Evolutionary conservation across 805 yeast species (phyloP).

Genomic region (Ogataea populi-albae): DNA sequence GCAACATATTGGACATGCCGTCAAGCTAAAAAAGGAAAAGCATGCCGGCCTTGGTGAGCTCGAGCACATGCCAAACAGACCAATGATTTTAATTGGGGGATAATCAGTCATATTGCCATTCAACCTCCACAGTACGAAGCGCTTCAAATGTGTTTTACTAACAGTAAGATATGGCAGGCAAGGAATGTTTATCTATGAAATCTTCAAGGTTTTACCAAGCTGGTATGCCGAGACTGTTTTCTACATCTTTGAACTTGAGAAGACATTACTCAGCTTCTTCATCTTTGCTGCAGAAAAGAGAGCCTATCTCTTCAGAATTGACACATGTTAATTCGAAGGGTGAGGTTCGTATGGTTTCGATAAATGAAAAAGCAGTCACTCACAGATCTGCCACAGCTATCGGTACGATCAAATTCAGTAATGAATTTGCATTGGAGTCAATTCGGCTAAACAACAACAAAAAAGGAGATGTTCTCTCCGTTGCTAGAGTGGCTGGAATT

Average conservation of each 20-base stretch:
- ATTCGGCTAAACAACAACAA: constrained; percentile 38
- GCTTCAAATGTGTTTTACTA: constrained; percentile 7
- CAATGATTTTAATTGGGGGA: constrained; percentile 59
- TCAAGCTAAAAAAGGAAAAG: constrained; percentile 43
- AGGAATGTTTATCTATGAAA: neutral
- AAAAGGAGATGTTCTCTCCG: constrained; percentile 51
- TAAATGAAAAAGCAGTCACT: constrained; percentile 38
- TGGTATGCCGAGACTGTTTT: too few relatives aligned
- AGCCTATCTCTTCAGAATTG: constrained; percentile 15
- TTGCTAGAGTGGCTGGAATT: constrained; percentile 49
- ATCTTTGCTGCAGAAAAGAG: neutral
- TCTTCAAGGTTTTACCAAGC: too few relatives aligned
- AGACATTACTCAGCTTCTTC: constrained; percentile 1
- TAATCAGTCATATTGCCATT: constrained; percentile 24
- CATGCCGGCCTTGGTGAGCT: constrained; percentile 52
- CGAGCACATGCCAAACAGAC: constrained; percentile 46
- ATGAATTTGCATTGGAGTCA: constrained; percentile 28
- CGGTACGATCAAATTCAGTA: constrained; percentile 42
- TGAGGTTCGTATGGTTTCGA: constrained; percentile 44
- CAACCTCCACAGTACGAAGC: too few relatives aligned
- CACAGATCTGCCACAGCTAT: constrained; percentile 42
- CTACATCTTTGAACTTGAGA: too few relatives aligned
- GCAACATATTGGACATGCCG: constrained; percentile 42
- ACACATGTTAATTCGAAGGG: constrained; percentile 42
- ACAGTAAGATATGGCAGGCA: constrained; percentile 1